Base-by-base conservation (phyloP, 139 green algal genomes). In the Chlamydomonas applanata region DNA sequence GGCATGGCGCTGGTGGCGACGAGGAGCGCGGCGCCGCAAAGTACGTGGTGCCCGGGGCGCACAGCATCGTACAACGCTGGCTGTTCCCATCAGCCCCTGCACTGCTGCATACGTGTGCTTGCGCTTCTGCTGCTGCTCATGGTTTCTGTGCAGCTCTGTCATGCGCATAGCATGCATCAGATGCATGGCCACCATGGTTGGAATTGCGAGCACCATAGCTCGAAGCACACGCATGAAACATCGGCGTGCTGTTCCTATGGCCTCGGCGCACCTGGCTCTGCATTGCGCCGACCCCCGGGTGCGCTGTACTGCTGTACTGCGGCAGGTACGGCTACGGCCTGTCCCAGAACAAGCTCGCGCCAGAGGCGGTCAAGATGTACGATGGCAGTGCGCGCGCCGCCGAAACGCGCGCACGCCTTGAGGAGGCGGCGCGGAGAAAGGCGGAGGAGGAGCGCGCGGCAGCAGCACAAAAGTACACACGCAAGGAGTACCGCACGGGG, bases 361-460 rank as follows among this genome's bases (percentile, higher is more conserved):
- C 79, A 22, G 74, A 54, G 40, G 36, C 63, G 34, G 25, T 81
- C 49, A 29, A 54, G 32, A 19, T 29, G 1, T 59, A 63, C 2
- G 65, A 61, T 25, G 46, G 29, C 9, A 56, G 27, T 14, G 52
- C 25, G 16, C 72, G 79, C 27, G 86, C 83, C 36, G 78, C 65
- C 24, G 79, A 86, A 9, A 95, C 90, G 22, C 80, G 83, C 17
- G 72, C 71, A 57, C 77, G 83, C 0, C 78, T 96, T 40, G 86
- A 91, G 76, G 89, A 92, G 69, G 92, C 90, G 13, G 81, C 82
- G 4, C n/a, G 66, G 56, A 36, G 36, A 1, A 83, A 81, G 25
- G 82, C 79, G 44, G 86, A 90, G 74, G 88, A 92, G 77, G 79
- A 93, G 53, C 40, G 65, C 25, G 82, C 82, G 32, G 82, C 84